Evolutionary conservation across 768 basidiomycete species (phyloP), one percentile per base, ranked within the genome.

Genomic region (Agaricus subrufescens): DNA sequence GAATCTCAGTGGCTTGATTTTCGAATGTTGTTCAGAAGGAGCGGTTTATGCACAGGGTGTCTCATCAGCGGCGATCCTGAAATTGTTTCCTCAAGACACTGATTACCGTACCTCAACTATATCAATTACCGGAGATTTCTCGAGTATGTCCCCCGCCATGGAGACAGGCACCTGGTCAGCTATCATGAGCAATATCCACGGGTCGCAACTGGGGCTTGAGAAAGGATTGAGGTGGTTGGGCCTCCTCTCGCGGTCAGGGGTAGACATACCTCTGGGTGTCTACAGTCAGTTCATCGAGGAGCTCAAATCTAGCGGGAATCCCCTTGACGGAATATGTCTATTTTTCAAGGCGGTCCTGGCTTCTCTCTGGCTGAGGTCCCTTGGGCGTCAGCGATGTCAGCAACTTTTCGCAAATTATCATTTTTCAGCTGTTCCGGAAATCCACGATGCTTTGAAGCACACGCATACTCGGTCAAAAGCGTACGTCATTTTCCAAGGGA

Each of bases 361-460:
- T 46, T 81, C 82, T n/a, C 71, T 75, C 5, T 91, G 86, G 86
- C 70, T 85, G 37, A 78, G 73, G 61, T 75, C 84, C 3, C 67
- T 80, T 40, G 84, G 82, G 4, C 77, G 83, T 30, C 81, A 85
- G 59, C 79, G 83, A 27, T 66, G 89, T 52, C 84, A 85, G 62
- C 60, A 60, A 4, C 61, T 81, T 4, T 65, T 88, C 31, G 71
- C 80, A 9, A 66, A 71, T 11, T 64, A 87, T 25, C 82, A 87
- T 60, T 61, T 67, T 50, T 72, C 71, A 10, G 68, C 84, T 19
- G 63, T 72, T 11, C 56, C 66, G 15, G 68, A 75, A 4, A 68
- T 86, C n/a, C 58, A 75, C 4, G 60, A 68, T 40, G 63, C 64
- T 47, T 60, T 83, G 34, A 66, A 67, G 26, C 59, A 69, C n/a